Evolutionary conservation across 1,284 basidiomycete species (phyloP).

Genomic region (Sporisorium iseilematis-ciliati): DNA sequence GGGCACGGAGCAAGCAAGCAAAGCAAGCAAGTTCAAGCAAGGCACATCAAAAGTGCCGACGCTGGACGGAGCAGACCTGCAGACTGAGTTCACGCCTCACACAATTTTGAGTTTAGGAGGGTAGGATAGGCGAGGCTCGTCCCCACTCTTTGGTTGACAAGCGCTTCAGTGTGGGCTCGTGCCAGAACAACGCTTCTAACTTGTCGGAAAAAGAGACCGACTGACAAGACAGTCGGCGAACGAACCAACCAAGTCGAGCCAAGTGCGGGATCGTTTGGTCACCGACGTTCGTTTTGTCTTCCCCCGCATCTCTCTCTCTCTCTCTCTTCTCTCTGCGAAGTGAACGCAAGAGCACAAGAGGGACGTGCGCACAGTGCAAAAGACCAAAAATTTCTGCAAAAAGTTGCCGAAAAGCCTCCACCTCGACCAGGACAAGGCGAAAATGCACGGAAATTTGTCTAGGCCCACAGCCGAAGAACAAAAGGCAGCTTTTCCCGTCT

Average conservation of each 20-base stretch:
- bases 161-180: not conserved
- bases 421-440: not conserved
- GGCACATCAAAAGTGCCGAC: not conserved
- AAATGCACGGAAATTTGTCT: no score
- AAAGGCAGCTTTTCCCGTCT: not conserved
- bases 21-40: no score
- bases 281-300: constrained; percentile 7
- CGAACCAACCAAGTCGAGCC: not conserved
- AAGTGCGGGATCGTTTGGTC: constrained; percentile 2
- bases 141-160: not conserved
- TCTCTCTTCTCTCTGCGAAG: not conserved
- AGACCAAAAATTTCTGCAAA: not conserved
- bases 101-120: constrained; percentile 1
- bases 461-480: not conserved
- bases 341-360: not conserved
- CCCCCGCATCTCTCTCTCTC: constrained; percentile 4
- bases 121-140: not conserved
- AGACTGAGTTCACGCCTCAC: no score
- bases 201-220: constrained; percentile 12
- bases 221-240: constrained; percentile 3
- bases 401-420: constrained; percentile 16
- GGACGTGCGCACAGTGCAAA: constrained; percentile 3
- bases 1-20: constrained; percentile 6
- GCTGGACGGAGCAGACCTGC: not conserved
- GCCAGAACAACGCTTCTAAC: not conserved